Percentiles rank a stretch among this genome's conserved stretches.
Conservation (phyloP, 805 yeast genomes). For the Myxozyma kluyveri region DNA sequence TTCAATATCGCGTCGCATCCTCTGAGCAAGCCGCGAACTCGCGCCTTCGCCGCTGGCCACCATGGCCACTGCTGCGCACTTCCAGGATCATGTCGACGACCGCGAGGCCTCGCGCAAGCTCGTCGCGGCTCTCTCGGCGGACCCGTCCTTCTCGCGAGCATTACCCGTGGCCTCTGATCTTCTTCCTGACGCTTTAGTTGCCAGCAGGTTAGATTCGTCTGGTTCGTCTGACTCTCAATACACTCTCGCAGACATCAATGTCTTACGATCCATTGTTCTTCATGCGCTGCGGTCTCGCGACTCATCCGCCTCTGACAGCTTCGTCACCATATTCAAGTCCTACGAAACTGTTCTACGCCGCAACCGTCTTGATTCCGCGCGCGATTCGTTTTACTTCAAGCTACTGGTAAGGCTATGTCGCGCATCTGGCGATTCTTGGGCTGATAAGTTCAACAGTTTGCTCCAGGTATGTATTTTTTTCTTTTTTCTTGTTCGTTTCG, state of each 20-base stretch:
- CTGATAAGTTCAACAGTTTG: conserved; percentile 21
- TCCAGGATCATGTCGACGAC: neutral
- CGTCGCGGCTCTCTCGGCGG: conserved; percentile 13
- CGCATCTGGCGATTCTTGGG: conserved; percentile 22
- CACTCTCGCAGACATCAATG: conserved; percentile 16
- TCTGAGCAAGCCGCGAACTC: neutral
- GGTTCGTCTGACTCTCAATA: conserved; percentile 1
- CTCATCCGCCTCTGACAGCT: conserved; percentile 10
- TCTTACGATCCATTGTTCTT: conserved; percentile 25
- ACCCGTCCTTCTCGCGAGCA: conserved; percentile 17
- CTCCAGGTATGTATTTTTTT: conserved; percentile 6
- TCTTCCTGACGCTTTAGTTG: conserved; percentile 16
- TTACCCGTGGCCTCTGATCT: conserved; percentile 14
- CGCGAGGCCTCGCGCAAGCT: neutral
- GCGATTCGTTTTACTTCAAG: conserved; percentile 20
- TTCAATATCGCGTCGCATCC: neutral
- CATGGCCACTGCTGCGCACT: neutral
- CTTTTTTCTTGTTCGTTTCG: neutral
- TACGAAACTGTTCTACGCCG: conserved; percentile 26
- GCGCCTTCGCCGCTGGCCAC: neutral
- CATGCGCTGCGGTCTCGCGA: conserved; percentile 16
- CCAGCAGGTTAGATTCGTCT: neutral
- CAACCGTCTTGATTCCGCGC: conserved; percentile 17
- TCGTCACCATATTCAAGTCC: conserved; percentile 18
- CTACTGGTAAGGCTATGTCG: conserved; percentile 23